Evolutionary conservation across 2,329 filamentous ascomycete species (phyloP).

Genomic region (Tolypocladium nubicola): DNA sequence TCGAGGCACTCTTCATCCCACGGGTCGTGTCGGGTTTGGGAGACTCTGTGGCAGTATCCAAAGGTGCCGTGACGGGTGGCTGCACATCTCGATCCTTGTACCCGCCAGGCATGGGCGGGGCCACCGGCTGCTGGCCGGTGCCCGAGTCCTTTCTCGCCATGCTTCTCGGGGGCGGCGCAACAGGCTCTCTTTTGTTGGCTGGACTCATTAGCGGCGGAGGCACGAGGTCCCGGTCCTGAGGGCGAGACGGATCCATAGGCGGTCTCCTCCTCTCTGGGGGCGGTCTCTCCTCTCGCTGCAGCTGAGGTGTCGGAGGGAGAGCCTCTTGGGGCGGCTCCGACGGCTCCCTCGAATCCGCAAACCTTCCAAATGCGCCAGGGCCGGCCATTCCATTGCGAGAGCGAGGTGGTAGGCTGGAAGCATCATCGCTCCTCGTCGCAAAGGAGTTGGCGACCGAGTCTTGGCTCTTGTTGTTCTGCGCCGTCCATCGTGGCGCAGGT

Average conservation of each 20-base stretch:
- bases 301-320: slow-evolving; percentile 5
- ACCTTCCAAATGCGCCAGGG: slow-evolving; percentile 25
- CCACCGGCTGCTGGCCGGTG: slow-evolving; percentile 14
- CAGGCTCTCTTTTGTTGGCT: slow-evolving; percentile 30
- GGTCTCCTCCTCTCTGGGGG: slow-evolving; percentile 56
- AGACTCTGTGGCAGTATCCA: slow-evolving; percentile 5
- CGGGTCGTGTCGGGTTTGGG: slow-evolving; percentile 2
- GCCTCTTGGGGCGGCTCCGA: slow-evolving; percentile 7
- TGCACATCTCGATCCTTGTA: slow-evolving; percentile 20
- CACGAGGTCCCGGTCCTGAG: slow-evolving; percentile 44
- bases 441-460: slow-evolving; percentile 43
- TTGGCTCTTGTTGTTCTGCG: slow-evolving; percentile 44
- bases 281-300: slow-evolving; percentile 28
- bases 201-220: slow-evolving; percentile 48
- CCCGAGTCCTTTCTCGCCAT: slow-evolving; percentile 33
- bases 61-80: slow-evolving; percentile 1
- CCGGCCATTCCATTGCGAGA: slow-evolving; percentile 40
- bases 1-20: slow-evolving; percentile 9
- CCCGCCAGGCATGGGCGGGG: slow-evolving; percentile 18
- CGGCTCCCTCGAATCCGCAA: slow-evolving; percentile 15
- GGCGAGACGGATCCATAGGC: slow-evolving; percentile 51
- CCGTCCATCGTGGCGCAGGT: slow-evolving; percentile 34
- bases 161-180: slow-evolving; percentile 40
- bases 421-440: slow-evolving; percentile 38
- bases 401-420: slow-evolving; percentile 36